Conservation (phyloP, 495 filamentous ascomycete genomes). For the Opeltia flavorubescens region DNA sequence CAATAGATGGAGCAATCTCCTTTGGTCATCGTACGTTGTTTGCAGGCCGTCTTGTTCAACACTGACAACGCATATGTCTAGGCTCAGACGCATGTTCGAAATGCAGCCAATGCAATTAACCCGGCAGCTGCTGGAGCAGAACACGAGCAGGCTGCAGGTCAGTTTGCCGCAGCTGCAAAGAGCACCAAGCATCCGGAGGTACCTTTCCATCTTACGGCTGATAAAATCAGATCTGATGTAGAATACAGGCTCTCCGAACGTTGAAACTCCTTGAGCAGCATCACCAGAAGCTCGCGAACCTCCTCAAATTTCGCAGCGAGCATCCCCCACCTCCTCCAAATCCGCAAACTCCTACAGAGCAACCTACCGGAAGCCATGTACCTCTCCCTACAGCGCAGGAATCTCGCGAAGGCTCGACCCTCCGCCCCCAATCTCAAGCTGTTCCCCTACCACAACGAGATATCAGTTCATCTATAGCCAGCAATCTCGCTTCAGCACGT, state of each 20-base stretch:
- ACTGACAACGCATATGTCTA: conserved; percentile 19
- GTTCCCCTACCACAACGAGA: conserved; percentile 46
- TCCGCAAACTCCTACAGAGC: conserved; percentile 9
- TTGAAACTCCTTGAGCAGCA: conserved; percentile 74
- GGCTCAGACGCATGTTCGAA: conserved; percentile 80
- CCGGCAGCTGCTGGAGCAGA: conserved; percentile 70
- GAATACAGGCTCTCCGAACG: conserved; percentile 58
- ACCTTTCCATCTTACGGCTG: conserved; percentile 2
- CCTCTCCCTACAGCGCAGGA: conserved; percentile 12
- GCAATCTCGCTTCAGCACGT: conserved; percentile 75
- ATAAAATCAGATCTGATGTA: neutral
- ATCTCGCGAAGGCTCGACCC: conserved; percentile 22
- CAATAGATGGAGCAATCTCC: conserved; percentile 54
- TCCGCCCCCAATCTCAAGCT: conserved; percentile 27
- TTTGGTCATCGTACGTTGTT: conserved; percentile 36
- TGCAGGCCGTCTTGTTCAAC: conserved; percentile 4
- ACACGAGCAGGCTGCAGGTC: conserved; percentile 77
- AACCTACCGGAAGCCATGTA: conserved; percentile 5
- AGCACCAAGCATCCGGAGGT: conserved; percentile 64
- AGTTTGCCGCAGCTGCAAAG: conserved; percentile 72
- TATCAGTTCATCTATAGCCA: conserved; percentile 73
- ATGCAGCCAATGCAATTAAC: conserved; percentile 43
- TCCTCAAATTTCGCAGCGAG: conserved; percentile 58
- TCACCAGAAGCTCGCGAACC: conserved; percentile 62
- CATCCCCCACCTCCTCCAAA: conserved; percentile 28